These are phyloP conservation scores for Wickerhamiella sorbophila DNA, from an alignment of 805 yeast genomes.

Conservation along the genomic window DNA sequence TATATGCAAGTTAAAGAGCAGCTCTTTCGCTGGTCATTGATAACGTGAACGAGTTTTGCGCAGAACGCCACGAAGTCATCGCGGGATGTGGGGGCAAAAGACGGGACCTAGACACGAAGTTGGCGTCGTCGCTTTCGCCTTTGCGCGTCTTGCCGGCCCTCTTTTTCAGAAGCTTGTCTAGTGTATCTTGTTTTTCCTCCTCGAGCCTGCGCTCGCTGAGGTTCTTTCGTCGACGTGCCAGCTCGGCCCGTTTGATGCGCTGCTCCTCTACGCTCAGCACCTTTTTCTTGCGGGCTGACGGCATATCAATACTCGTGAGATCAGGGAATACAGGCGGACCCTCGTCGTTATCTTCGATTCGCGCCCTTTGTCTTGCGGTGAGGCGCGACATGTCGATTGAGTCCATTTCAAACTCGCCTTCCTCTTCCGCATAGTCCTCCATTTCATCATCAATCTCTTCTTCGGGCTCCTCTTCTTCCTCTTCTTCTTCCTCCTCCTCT, in stretches of 20 bases:
- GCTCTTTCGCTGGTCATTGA: conserved; percentile 18
- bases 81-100: conserved; percentile 23
- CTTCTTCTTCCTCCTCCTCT: conserved; percentile 15
- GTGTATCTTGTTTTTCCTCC: conserved; percentile 84
- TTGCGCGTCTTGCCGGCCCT: conserved; percentile 41
- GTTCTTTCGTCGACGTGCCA: conserved; percentile 77
- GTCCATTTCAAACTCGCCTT: conserved; percentile 5
- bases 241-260: conserved; percentile 69
- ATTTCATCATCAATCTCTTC: conserved; percentile 14
- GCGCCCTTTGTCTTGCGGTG: conserved; percentile 30
- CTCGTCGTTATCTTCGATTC: conserved; percentile 16
- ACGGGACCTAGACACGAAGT: conserved; percentile 14
- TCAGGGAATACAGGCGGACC: conserved; percentile 20
- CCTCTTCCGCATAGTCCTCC: conserved; percentile 17
- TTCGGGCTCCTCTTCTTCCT: conserved; percentile 7
- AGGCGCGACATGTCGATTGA: conserved; percentile 19
- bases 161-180: conserved; percentile 71
- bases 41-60: conserved; percentile 10
- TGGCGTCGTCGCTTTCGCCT: conserved; percentile 11
- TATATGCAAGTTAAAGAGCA: neutral
- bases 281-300: conserved; percentile 31
- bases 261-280: conserved; percentile 71
- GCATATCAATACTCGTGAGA: conserved; percentile 20
- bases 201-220: conserved; percentile 68
- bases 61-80: conserved; percentile 19